A percentile compares a stretch with the other conserved stretches of the same genome.
These are phyloP conservation scores for Wallacemonas sp. DNA, from an alignment of 208 protist species.

Conservation along the genomic window DNA sequence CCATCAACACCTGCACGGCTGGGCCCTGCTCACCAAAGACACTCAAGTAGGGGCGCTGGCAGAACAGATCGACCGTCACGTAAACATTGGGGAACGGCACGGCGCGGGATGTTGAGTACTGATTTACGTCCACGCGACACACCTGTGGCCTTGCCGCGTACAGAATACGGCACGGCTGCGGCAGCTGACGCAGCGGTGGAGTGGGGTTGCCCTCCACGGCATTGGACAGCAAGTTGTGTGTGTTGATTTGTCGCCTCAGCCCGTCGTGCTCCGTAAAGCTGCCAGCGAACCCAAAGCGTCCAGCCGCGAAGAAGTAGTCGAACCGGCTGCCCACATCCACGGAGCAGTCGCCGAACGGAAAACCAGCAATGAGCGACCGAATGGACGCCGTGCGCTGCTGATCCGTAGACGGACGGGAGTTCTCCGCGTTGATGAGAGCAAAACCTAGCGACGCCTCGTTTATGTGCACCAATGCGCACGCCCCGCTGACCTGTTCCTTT, in stretches of 20 bases:
- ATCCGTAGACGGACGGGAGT: conserved; percentile 19
- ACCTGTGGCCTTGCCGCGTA: conserved; percentile 38
- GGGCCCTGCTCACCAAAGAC: conserved; percentile 52
- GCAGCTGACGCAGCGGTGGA: conserved; percentile 22
- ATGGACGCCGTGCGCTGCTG: conserved; percentile 34
- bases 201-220: conserved; percentile 58
- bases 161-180: conserved; percentile 58
- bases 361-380: conserved; percentile 46
- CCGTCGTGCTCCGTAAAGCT: conserved; percentile 52
- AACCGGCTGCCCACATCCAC: conserved; percentile 63
- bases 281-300: conserved; percentile 51
- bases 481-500: conserved; percentile 29
- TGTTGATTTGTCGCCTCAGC: conserved; percentile 49
- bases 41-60: conserved; percentile 54
- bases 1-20: conserved; percentile 51
- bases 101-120: conserved; percentile 62
- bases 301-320: conserved; percentile 73
- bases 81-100: conserved; percentile 51
- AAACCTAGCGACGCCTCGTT: conserved; percentile 62
- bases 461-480: conserved; percentile 41
- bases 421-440: conserved; percentile 42
- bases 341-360: conserved; percentile 46
- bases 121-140: conserved; percentile 48
- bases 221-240: conserved; percentile 60
- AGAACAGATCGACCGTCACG: conserved; percentile 62